Conservation (phyloP, 2,329 filamentous ascomycete species). For the Epichloe bromicola region DNA sequence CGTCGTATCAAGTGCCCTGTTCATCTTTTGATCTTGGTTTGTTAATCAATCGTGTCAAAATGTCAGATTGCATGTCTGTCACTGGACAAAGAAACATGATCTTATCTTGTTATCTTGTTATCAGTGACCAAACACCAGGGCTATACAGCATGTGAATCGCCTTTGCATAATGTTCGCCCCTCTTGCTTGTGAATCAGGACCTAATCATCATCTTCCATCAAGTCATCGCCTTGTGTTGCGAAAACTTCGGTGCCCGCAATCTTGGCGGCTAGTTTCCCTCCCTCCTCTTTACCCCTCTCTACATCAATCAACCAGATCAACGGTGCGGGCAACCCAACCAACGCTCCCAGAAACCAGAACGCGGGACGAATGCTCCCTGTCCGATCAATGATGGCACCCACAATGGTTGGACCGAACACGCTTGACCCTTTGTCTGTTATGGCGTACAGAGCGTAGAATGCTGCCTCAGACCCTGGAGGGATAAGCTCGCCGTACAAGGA, state of each 20-base stretch:
- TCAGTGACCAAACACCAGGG: neutral
- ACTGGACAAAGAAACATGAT: no score
- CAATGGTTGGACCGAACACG: constrained; percentile 86
- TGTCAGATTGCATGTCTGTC: neutral
- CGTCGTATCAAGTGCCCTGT: no score
- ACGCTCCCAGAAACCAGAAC: constrained; percentile 77
- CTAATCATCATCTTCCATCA: constrained; percentile 13
- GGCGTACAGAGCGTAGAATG: constrained; percentile 92
- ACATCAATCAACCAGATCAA: constrained; percentile 79
- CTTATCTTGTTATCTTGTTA: no score
- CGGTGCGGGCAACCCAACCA: constrained; percentile 77
- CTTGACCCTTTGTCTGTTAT: constrained; percentile 96
- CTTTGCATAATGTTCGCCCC: neutral
- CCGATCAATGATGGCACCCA: constrained; percentile 79
- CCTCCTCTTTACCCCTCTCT: constrained; percentile 61
- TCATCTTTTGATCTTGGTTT: neutral
- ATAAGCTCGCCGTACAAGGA: constrained; percentile 89
- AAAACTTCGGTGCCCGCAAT: constrained; percentile 39
- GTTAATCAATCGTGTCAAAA: neutral
- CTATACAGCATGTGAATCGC: neutral
- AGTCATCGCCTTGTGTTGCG: constrained; percentile 6
- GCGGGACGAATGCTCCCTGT: constrained; percentile 72
- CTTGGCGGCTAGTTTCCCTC: constrained; percentile 46
- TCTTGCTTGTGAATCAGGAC: neutral
- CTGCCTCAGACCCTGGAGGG: constrained; percentile 84